Evolutionary conservation across 805 yeast species (phyloP).

Genomic region (Yarrowia bubula): DNA sequence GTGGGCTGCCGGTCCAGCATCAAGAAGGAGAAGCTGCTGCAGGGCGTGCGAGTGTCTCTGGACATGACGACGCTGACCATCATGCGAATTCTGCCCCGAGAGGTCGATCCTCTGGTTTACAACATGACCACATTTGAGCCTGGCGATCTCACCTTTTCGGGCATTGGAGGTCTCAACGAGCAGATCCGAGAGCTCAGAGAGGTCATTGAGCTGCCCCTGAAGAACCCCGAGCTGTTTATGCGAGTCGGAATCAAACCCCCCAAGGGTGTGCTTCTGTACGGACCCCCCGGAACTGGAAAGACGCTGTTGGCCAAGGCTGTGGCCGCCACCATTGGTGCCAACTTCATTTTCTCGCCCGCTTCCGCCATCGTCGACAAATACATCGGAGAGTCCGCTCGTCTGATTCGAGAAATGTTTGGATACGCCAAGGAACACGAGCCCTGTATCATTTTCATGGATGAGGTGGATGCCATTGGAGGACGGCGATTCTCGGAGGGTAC

Average conservation of each 20-base stretch:
- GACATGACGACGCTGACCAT: constrained; percentile 98
- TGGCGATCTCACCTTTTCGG: constrained; percentile 92
- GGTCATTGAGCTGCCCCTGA: constrained; percentile 94
- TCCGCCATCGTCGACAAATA: constrained; percentile 97
- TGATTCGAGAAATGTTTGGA: constrained; percentile 96
- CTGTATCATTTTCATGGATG: constrained; percentile 97
- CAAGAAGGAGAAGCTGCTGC: constrained; percentile 74
- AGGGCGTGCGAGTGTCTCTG: constrained; percentile 93
- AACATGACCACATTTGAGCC: constrained; percentile 98
- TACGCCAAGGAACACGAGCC: constrained; percentile 98
- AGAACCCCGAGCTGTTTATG: constrained; percentile 92
- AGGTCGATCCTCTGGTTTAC: constrained; percentile 96
- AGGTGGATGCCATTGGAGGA: constrained; percentile 98
- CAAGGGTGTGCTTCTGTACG: constrained; percentile 92
- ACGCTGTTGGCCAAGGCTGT: constrained; percentile 95
- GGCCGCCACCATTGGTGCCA: constrained; percentile 98
- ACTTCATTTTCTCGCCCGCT: constrained; percentile 97
- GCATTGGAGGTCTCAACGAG: constrained; percentile 94
- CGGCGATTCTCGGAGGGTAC: constrained; percentile 97
- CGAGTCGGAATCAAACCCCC: constrained; percentile 99
- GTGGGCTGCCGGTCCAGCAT: constrained; percentile 96
- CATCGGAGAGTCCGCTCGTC: constrained; percentile 95
- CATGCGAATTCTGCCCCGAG: constrained; percentile 95
- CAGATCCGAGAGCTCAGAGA: constrained; percentile 96
- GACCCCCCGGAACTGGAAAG: constrained; percentile 99